Evolutionary conservation across 169 alveolate genomes (phyloP).

Genomic region (Theileria orientalis): DNA sequence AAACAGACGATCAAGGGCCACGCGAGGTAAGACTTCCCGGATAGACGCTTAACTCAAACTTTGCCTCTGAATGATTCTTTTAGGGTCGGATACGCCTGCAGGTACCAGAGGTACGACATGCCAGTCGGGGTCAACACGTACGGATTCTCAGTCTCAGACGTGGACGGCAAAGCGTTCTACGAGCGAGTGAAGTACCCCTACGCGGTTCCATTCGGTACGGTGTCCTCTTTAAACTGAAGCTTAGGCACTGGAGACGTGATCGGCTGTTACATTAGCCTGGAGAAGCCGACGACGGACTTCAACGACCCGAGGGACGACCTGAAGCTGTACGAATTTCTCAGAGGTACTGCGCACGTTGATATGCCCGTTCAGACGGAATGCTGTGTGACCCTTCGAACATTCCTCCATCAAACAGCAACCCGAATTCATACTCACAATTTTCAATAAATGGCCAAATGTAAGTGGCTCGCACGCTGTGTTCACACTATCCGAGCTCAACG

Average conservation of each 20-base stretch:
- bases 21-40: conserved; percentile 34
- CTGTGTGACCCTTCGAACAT: conserved; percentile 80
- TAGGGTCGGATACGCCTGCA: conserved; percentile 86
- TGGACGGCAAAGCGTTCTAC: conserved; percentile 33
- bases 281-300: conserved; percentile 52
- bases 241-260: conserved; percentile 68
- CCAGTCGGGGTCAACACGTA: conserved; percentile 76
- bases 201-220: conserved; percentile 44
- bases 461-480: neutral
- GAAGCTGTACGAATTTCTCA: conserved; percentile 76
- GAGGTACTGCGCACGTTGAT: conserved; percentile 38
- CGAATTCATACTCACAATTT: conserved; percentile 75
- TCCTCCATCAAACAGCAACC: conserved; percentile 63
- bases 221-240: neutral
- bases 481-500: neutral
- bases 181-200: conserved; percentile 18
- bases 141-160: conserved; percentile 67
- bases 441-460: conserved; percentile 76
- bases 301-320: conserved; percentile 80
- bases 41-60: conserved; percentile 14
- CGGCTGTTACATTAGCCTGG: conserved; percentile 73
- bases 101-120: conserved; percentile 79
- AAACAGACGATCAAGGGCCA: conserved; percentile 24
- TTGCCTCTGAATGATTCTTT: neutral
- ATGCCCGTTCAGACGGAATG: conserved; percentile 68